phyloP scores from a whole-genome alignment of 768 basidiomycete species.

The Rhodotorula taiwanensis region DNA sequence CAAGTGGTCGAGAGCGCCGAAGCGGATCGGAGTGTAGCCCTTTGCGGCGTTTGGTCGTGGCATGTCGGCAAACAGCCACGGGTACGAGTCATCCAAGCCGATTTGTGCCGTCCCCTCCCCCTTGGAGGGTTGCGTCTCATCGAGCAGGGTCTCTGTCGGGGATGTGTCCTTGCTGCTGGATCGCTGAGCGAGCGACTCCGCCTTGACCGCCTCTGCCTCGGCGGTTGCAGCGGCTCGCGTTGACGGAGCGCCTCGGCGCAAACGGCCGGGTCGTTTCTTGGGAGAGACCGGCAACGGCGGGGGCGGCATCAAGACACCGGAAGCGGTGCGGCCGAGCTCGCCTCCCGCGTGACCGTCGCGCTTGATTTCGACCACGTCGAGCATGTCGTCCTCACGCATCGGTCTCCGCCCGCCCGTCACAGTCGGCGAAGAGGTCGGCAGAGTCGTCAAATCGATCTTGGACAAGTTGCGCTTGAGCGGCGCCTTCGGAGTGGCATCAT shows the following conservation, averaged over 20 bases:
- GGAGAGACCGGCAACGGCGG: not conserved
- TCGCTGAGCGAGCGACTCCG: no score
- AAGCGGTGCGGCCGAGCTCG: slow-evolving; percentile 7
- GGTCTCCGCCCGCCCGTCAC: not conserved
- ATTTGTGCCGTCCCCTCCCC: no score
- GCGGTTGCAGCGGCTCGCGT: not conserved
- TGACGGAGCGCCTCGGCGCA: slow-evolving; percentile 8
- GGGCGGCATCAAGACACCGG: slow-evolving; percentile 21
- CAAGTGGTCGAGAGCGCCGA: not conserved
- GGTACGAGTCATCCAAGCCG: not conserved
- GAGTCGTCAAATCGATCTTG: slow-evolving; percentile 5
- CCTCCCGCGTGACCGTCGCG: not conserved
- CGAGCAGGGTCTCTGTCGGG: slow-evolving; percentile 4
- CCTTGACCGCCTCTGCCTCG: not conserved
- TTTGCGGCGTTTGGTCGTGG: no score
- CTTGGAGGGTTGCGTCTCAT: slow-evolving; percentile 31
- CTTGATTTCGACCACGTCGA: not conserved
- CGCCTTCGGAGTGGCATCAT: not conserved
- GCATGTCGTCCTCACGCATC: not conserved
- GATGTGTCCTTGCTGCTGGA: no score
- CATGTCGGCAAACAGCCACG: no score
- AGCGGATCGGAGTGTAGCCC: no score
- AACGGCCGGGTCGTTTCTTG: not conserved
- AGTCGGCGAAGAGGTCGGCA: slow-evolving; percentile 6
- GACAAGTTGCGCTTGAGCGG: not conserved